Base-by-base conservation (phyloP, 2,329 filamentous ascomycete genomes). In the Metarhizium humberi region DNA sequence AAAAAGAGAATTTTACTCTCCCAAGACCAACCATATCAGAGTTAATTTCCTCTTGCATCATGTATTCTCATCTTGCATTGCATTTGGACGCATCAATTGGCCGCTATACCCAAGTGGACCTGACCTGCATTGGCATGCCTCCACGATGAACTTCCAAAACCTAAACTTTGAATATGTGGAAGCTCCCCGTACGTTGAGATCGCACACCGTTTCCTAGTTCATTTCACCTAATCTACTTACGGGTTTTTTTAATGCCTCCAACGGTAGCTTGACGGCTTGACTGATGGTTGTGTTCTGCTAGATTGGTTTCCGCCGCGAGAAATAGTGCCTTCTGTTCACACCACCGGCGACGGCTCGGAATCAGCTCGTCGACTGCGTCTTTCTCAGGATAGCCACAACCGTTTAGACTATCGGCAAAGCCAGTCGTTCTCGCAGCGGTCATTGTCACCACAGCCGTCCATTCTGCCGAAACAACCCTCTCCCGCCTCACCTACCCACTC, bases 401-500 rank as follows among this genome's bases (percentile, higher is more conserved):
- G n/a, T 8, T 20, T 47, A 14, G 43, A 50, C 6, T n/a, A 50
- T 16, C 49, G 25, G 20, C 18, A 14, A 46, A 50, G 49, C 11
- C 49, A 36, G 14, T 18, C 59, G 56, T 48, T 60, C 55, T 48
- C 25, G 10, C 20, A 14, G 7, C 20, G 30, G 20, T 70, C 67
- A 16, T 59, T 64, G 30, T 71, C 71, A 18, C 66, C 73, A 16
- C 71, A 73, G 42, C 68, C 68, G 30, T 68, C 70, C 18, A 55
- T 63, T 59, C 57, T 38, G n/a, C 57, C 68, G 64, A 60, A 42
- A 18, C 30, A 8, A 4, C 34, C 52, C 34, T 56, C 54, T 36
- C 70, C 69, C 1, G 73, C 73, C 1, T 72, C 74, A 18, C 74
- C 72, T 38, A 71, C 71, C 10, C 14, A 64, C 64, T 72, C 74